Evolutionary conservation across 1,139 yeast species (phyloP).

Genomic region (Pichia sp.): DNA sequence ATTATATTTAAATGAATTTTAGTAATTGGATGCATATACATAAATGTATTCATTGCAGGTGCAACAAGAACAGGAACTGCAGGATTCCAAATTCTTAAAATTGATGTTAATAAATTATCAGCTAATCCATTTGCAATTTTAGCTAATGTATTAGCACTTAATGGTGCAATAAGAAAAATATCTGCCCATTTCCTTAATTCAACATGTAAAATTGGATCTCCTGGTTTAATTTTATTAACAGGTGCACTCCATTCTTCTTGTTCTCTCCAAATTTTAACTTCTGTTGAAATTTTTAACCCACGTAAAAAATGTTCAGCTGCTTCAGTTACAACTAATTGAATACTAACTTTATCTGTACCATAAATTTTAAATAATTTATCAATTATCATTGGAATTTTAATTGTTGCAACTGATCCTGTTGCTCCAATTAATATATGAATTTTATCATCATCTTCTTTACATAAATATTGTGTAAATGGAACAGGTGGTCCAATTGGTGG

Average conservation of each 20-base stretch:
- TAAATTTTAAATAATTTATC: conserved; percentile 74
- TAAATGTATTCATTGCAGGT: conserved; percentile 96
- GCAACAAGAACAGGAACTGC: conserved; percentile 80
- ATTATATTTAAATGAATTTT: conserved; percentile 68
- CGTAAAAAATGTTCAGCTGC: conserved; percentile 77
- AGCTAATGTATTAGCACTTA: conserved; percentile 89
- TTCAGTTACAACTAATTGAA: conserved; percentile 80
- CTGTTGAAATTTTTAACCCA: conserved; percentile 72
- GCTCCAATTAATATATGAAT: conserved; percentile 85
- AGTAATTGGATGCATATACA: conserved; percentile 93
- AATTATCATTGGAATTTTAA: conserved; percentile 80
- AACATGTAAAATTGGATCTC: conserved; percentile 72
- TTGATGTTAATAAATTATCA: conserved; percentile 79
- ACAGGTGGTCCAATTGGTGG: conserved; percentile 63
- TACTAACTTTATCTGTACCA: conserved; percentile 63
- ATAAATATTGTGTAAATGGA: conserved; percentile 66
- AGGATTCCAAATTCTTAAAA: conserved; percentile 90
- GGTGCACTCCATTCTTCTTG: conserved; percentile 83
- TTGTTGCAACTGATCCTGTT: conserved; percentile 95
- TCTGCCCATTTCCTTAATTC: conserved; percentile 96
- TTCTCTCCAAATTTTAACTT: conserved; percentile 89
- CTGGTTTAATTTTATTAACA: conserved; percentile 32
- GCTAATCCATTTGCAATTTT: conserved; percentile 87
- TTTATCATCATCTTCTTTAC: conserved; percentile 71
- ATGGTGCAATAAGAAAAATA: conserved; percentile 80